phyloP scores from a whole-genome alignment of 768 basidiomycete genomes.

The Suillus cothurnatus region DNA sequence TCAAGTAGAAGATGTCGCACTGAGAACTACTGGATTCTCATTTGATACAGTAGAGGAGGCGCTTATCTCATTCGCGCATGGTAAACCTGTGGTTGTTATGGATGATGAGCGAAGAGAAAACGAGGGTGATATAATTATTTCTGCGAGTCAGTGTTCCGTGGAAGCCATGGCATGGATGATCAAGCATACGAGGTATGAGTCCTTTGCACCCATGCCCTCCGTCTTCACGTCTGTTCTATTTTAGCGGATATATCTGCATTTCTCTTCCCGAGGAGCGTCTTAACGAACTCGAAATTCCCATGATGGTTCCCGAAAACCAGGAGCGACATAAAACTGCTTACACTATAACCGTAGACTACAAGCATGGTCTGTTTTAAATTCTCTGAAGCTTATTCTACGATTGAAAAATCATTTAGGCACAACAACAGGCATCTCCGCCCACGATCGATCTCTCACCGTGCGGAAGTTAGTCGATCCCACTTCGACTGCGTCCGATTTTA shows the following conservation, averaged over 20 bases:
- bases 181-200: constrained; percentile 83
- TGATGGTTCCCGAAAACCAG: constrained; percentile 93
- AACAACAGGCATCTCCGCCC: constrained; percentile 95
- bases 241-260: constrained; percentile 92
- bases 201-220: background rate
- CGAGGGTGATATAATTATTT: constrained; percentile 94
- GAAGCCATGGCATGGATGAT: constrained; percentile 99
- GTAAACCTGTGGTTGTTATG: constrained; percentile 96
- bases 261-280: constrained; percentile 78
- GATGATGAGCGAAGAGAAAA: constrained; percentile 97
- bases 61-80: constrained; percentile 69
- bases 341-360: constrained; percentile 94
- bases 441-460: constrained; percentile 88
- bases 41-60: constrained; percentile 87
- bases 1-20: constrained; percentile 19
- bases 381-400: too few relatives aligned
- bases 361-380: constrained; percentile 55
- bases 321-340: constrained; percentile 94
- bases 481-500: constrained; percentile 68
- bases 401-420: constrained; percentile 56
- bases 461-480: constrained; percentile 73
- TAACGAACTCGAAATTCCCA: constrained; percentile 77
- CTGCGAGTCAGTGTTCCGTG: constrained; percentile 81
- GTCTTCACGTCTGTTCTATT: constrained; percentile 11
- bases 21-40: constrained; percentile 44